Conservation (phyloP, 768 basidiomycete genomes). For the Boletus subparvulus region DNA sequence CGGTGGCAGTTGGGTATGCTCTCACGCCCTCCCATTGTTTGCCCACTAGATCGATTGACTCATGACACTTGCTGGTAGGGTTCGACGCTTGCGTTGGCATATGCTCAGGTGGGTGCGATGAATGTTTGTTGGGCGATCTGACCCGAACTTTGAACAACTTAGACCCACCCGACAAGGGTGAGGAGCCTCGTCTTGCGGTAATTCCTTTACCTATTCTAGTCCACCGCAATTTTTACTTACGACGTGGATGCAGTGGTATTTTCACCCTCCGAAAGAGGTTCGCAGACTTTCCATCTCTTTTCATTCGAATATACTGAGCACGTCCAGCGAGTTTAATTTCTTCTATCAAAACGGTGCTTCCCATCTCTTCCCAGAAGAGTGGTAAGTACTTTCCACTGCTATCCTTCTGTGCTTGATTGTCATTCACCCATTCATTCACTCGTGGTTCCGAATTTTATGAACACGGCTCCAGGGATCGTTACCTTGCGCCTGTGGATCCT, state of each 20-base stretch:
- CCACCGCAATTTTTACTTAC: neutral
- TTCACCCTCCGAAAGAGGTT: slow-evolving; percentile 83
- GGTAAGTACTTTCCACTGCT: slow-evolving; percentile 44
- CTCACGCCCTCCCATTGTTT: neutral
- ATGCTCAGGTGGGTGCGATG: slow-evolving; percentile 63
- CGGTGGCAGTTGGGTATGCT: slow-evolving; percentile 86
- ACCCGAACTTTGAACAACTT: slow-evolving; percentile 1
- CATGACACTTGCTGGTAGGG: slow-evolving; percentile 46
- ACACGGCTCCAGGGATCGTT: slow-evolving; percentile 67
- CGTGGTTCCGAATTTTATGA: neutral
- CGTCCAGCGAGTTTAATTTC: slow-evolving; percentile 71
- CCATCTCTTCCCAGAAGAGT: slow-evolving; percentile 85
- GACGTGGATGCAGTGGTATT: slow-evolving; percentile 59
- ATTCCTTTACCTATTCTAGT: slow-evolving; percentile 8
- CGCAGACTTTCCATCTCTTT: neutral
- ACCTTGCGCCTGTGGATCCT: slow-evolving; percentile 76
- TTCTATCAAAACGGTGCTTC: slow-evolving; percentile 90
- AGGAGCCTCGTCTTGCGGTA: slow-evolving; percentile 77
- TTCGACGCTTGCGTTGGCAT: slow-evolving; percentile 81
- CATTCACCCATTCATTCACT: neutral
- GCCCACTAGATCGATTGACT: neutral
- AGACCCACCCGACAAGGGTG: slow-evolving; percentile 81
- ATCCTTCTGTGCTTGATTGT: neutral
- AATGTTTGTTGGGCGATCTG: neutral
- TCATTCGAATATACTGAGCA: neutral